Conservation (phyloP, 805 yeast species). For the Yamadazyma sp. region DNA sequence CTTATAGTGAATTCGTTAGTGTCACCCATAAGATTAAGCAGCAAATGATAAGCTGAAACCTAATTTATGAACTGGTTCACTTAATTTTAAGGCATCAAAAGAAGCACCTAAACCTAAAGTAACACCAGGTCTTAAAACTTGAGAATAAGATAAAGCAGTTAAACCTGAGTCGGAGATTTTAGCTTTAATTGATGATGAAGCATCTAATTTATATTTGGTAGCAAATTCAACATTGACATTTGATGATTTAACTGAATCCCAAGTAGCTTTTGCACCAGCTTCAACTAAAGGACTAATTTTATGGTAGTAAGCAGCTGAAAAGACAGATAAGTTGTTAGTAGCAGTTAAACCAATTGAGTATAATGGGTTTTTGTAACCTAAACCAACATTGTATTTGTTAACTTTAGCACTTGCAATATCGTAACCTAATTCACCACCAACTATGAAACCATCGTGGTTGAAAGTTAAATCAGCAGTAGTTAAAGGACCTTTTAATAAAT, state of each 20-base stretch:
- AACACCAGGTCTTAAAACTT: conserved; percentile 93
- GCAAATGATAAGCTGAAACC: conserved; percentile 93
- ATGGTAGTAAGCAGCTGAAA: conserved; percentile 97
- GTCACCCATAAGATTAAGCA: too few relatives aligned
- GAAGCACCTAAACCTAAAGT: conserved; percentile 96
- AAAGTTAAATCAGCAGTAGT: conserved; percentile 93
- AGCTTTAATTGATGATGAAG: conserved; percentile 88
- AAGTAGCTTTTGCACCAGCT: conserved; percentile 97
- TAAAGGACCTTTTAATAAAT: conserved; percentile 90
- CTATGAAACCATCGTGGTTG: conserved; percentile 94
- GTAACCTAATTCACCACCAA: conserved; percentile 96
- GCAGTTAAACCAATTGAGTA: conserved; percentile 85
- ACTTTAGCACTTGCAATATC: conserved; percentile 91
- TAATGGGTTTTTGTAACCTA: conserved; percentile 86
- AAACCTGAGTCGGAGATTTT: conserved; percentile 95
- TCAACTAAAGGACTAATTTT: conserved; percentile 86
- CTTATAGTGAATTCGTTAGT: background rate
- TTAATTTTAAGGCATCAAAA: conserved; percentile 90
- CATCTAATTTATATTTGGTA: conserved; percentile 88
- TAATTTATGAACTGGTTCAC: conserved; percentile 96
- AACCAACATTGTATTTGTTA: conserved; percentile 89
- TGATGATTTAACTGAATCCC: conserved; percentile 81
- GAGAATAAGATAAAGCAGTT: conserved; percentile 91
- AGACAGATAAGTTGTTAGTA: conserved; percentile 80
- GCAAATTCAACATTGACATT: conserved; percentile 94